A percentile compares a stretch with the other conserved stretches of the same genome.
These are phyloP conservation scores for Tolypocladium amazonense DNA, from an alignment of 2,329 filamentous ascomycete species.

Conservation along the genomic window DNA sequence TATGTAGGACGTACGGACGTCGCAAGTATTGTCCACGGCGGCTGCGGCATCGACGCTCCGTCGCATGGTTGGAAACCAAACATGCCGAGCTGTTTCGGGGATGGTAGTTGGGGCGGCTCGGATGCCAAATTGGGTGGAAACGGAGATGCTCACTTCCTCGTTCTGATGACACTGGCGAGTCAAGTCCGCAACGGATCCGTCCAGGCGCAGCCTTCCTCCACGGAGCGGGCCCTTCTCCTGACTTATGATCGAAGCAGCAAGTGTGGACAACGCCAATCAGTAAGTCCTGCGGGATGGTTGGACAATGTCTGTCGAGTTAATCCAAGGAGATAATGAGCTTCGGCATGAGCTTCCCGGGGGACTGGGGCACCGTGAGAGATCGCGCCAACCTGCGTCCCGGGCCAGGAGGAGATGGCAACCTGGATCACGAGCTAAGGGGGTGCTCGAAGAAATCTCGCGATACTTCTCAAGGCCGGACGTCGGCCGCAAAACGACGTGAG, in stretches of 20 bases:
- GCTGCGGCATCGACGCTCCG: not conserved
- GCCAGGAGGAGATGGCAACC: not conserved
- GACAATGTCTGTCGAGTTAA: conserved; percentile 10
- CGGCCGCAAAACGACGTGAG: conserved; percentile 7
- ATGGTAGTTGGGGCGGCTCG: not conserved
- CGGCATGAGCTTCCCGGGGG: not conserved
- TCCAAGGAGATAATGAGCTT: conserved; percentile 3
- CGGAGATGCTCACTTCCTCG: not conserved
- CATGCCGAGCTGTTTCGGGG: not conserved
- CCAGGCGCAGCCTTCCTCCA: conserved; percentile 7
- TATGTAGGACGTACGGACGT: not conserved
- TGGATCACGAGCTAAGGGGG: not conserved
- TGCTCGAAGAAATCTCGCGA: not conserved
- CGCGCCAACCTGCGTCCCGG: conserved; percentile 4
- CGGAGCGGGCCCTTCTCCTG: conserved; percentile 9
- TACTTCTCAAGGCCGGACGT: conserved; percentile 4
- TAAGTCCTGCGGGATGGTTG: conserved; percentile 18
- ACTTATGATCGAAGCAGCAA: conserved; percentile 7
- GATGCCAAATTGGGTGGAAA: not conserved
- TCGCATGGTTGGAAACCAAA: not conserved
- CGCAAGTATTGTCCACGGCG: not conserved
- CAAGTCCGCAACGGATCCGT: not conserved
- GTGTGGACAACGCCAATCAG: conserved; percentile 1
- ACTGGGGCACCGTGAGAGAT: not conserved
- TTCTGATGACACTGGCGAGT: no score